These are phyloP conservation scores for Melanopsichium pennsylvanicum DNA, from an alignment of 1,284 basidiomycete species.

Conservation along the genomic window DNA sequence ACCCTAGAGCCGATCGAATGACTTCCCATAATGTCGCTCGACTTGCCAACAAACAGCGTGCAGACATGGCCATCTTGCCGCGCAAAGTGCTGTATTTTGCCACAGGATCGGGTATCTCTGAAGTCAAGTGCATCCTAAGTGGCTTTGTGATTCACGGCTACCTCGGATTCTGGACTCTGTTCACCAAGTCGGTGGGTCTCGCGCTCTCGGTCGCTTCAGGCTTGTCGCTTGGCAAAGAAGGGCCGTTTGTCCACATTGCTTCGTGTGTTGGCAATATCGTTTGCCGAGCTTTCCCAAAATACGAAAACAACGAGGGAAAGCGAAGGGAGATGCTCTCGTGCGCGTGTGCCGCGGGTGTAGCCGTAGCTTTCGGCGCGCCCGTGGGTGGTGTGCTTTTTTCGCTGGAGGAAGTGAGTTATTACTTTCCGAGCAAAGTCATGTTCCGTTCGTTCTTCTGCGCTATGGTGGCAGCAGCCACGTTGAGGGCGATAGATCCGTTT, in stretches of 20 bases:
- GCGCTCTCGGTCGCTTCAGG: slow-evolving; percentile 72
- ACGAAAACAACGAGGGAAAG: slow-evolving; percentile 80
- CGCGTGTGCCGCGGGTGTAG: slow-evolving; percentile 75
- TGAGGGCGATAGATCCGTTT: slow-evolving; percentile 85
- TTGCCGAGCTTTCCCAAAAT: slow-evolving; percentile 76
- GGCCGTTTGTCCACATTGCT: slow-evolving; percentile 95
- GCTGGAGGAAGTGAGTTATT: slow-evolving; percentile 68
- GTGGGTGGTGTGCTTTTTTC: slow-evolving; percentile 72
- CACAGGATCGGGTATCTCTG: slow-evolving; percentile 93
- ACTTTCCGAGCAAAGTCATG: slow-evolving; percentile 66
- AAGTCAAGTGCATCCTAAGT: slow-evolving; percentile 94
- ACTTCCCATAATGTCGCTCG: slow-evolving; percentile 13
- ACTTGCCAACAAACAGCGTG: slow-evolving; percentile 41
- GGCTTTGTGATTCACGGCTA: slow-evolving; percentile 94
- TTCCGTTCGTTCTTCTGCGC: slow-evolving; percentile 62
- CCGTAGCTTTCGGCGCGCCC: slow-evolving; percentile 66
- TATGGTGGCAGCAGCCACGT: slow-evolving; percentile 61
- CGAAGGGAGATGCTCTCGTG: slow-evolving; percentile 55
- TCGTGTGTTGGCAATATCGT: slow-evolving; percentile 94
- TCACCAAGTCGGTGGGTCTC: slow-evolving; percentile 87
- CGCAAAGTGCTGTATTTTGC: slow-evolving; percentile 70
- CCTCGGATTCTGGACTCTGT: slow-evolving; percentile 85
- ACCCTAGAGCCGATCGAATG: slow-evolving; percentile 7
- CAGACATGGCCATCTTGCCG: slow-evolving; percentile 68
- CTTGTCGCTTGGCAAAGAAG: slow-evolving; percentile 74